Evolutionary conservation across 2,329 filamentous ascomycete genomes (phyloP).

Genomic region (Harringtonia lauricola): DNA sequence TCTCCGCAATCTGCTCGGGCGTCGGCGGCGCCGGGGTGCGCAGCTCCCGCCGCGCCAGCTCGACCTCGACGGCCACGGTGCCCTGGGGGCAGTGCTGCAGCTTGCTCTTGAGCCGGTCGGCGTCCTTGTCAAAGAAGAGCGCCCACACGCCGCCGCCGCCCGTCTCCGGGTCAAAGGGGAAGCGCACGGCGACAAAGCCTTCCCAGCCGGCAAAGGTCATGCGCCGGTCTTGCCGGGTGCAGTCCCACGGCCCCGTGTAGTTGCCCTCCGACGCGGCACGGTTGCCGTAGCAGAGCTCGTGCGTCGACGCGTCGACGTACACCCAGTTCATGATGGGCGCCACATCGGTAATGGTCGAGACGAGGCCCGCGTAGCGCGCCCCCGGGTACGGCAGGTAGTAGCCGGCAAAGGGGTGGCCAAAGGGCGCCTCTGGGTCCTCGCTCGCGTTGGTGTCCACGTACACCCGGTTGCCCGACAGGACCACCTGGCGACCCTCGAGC

Average conservation of each 20-base stretch:
- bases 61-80: conserved; percentile 42
- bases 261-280: conserved; percentile 30
- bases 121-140: conserved; percentile 35
- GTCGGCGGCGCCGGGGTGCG: conserved; percentile 5
- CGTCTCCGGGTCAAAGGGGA: not conserved
- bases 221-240: conserved; percentile 38
- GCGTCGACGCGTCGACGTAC: conserved; percentile 32
- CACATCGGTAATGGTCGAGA: conserved; percentile 35
- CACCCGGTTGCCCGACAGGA: conserved; percentile 30
- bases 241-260: conserved; percentile 37
- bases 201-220: conserved; percentile 38
- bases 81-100: conserved; percentile 24
- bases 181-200: conserved; percentile 32
- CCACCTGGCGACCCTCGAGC: conserved; percentile 32
- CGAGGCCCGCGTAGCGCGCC: conserved; percentile 31
- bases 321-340: conserved; percentile 41
- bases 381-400: conserved; percentile 49
- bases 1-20: conserved; percentile 2
- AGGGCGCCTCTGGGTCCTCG: conserved; percentile 15
- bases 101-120: conserved; percentile 31
- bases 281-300: conserved; percentile 34
- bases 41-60: conserved; percentile 40
- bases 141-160: conserved; percentile 33
- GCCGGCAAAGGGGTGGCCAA: conserved; percentile 41
- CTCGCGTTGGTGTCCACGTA: conserved; percentile 35